Base-by-base conservation (phyloP, 2,329 filamentous ascomycete species). In the Blastomyces silverae region DNA sequence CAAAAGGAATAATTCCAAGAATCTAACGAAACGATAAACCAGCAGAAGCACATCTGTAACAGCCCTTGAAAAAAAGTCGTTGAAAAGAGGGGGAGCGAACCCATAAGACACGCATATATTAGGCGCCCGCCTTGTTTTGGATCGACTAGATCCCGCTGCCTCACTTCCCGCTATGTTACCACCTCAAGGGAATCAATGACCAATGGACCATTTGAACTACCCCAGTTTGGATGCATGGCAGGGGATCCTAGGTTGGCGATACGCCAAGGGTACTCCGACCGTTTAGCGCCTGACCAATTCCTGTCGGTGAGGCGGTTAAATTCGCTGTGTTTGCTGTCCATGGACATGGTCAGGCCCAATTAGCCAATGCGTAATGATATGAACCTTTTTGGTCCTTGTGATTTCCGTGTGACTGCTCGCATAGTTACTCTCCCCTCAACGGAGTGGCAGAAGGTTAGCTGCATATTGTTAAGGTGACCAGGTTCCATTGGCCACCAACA, bases 101-200 rank as follows among this genome's bases (percentile, higher is more conserved):
- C 3, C 8, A 4, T 52, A 25, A 52, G 7, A 5, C n/a, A 5
- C 7, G n/a, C 48, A 52, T 25, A 13, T 52, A 52, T 52, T 52
- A 52, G 22, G 48, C 48, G 48, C 48, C 48, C 10, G 48, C 48
- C 48, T 28, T 52, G 11, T 52, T 52, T 52, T 52, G n/a, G 48
- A 22, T 25, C 20, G 44, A 48, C 44, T 2, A 2, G 48, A 22
- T 11, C 48, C 20, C 7, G 48, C 7, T 50, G 48, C 48, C 48
- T 50, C 48, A 3, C 10, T 50, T n/a, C 8, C 20, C 48, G 8
- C 48, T 7, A 50, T 50, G 46, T 50, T 7, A 50, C 42, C 42
- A 15, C 15, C 11, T 15, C 39, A 20, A n/a, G 17, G 17, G 44
- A n/a, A 20, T 6, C 11, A 15, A 2, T 46, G 44, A 20, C 44